Evolutionary conservation across 768 basidiomycete species (phyloP).

Genomic region (Mrakia hoshinonis): DNA sequence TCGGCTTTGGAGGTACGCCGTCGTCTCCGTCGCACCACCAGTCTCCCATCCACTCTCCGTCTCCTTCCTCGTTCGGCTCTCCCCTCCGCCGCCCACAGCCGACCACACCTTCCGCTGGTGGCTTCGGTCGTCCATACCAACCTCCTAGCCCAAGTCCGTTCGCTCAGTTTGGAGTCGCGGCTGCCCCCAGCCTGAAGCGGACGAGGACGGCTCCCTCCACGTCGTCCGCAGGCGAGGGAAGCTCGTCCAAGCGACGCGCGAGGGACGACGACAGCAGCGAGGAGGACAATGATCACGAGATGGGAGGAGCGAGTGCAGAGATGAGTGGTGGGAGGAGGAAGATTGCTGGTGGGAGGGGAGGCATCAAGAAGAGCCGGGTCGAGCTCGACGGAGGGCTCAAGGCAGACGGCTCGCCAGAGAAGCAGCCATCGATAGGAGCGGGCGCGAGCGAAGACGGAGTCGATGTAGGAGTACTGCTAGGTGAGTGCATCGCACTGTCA

Average conservation of each 20-base stretch:
- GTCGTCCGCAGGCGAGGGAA: not conserved
- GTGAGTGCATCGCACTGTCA: too few species aligned
- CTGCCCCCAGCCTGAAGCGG: not conserved
- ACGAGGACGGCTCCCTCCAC: not conserved
- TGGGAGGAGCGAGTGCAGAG: slow-evolving; percentile 1
- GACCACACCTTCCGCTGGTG: not conserved
- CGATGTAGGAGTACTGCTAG: slow-evolving; percentile 25
- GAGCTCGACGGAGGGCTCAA: not conserved
- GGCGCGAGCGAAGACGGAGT: not conserved
- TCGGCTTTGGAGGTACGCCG: slow-evolving; percentile 6
- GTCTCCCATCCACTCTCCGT: not conserved
- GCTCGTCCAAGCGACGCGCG: not conserved
- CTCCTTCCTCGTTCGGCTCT: slow-evolving; percentile 2
- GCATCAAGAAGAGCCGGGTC: not conserved
- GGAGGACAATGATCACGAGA: slow-evolving; percentile 10
- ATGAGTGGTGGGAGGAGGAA: not conserved
- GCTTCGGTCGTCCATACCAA: not conserved
- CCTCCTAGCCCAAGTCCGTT: not conserved
- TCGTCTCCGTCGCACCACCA: not conserved
- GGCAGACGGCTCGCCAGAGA: not conserved
- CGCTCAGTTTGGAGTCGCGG: not conserved
- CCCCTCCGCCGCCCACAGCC: slow-evolving; percentile 14
- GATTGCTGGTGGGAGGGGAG: slow-evolving; percentile 1
- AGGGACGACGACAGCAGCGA: slow-evolving; percentile 4
- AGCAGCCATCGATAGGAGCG: too few species aligned